A percentile compares a stretch with the other conserved stretches of the same genome.
Conservation (phyloP, 2,329 filamentous ascomycete species). For the Xylaria sp. region DNA sequence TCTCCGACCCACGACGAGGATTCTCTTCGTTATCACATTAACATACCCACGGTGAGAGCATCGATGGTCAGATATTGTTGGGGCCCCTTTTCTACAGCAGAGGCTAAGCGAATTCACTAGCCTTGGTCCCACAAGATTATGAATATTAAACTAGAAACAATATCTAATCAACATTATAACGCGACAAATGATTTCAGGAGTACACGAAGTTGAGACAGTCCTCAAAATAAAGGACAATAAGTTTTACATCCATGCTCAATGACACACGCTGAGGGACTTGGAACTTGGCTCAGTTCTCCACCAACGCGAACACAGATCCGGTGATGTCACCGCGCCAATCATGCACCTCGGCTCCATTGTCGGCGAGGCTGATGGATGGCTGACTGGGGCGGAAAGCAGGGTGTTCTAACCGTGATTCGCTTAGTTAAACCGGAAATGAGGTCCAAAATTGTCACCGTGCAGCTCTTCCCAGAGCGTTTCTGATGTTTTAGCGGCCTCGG, state of each 20-base stretch:
- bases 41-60: not conserved
- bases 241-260: not conserved
- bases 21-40: not conserved
- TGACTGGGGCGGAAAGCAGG: conserved; percentile 7
- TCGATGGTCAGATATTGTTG: not conserved
- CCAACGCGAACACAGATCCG: conserved; percentile 13
- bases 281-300: conserved; percentile 16
- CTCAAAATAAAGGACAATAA: not conserved
- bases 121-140: not conserved
- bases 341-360: conserved; percentile 11
- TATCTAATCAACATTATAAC: not conserved
- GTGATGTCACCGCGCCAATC: conserved; percentile 36
- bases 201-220: not conserved
- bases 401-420: conserved; percentile 24
- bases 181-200: not conserved
- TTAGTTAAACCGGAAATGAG: conserved; percentile 31
- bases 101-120: not conserved
- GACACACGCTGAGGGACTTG: not conserved
- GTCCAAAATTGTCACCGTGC: conserved; percentile 21
- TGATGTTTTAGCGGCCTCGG: conserved; percentile 17
- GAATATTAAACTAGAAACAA: conserved; percentile 5
- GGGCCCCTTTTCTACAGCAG: not conserved
- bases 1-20: not conserved
- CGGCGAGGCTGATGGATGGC: conserved; percentile 30
- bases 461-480: conserved; percentile 8